A percentile compares a stretch with the other conserved stretches of the same genome.
phyloP scores from a whole-genome alignment of 352 stramenopile genomes.

The Pythium rhizo-oryzae region DNA sequence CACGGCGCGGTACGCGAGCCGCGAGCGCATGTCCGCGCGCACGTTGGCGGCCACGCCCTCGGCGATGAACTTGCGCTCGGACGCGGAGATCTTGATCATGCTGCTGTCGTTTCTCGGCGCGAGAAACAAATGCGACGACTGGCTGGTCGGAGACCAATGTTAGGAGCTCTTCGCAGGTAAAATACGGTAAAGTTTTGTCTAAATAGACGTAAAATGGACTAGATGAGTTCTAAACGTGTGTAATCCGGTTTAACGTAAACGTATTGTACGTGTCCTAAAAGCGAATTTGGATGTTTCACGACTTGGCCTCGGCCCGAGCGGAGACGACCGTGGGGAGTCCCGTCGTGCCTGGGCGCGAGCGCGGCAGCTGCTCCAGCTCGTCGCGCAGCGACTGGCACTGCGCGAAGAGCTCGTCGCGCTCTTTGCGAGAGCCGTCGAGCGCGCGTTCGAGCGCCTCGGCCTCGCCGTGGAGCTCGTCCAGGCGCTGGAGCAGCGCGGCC shows the following conservation, averaged over 20 bases:
- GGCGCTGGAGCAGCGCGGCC: constrained; percentile 7
- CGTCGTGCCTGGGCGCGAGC: constrained; percentile 9
- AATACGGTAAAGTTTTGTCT: not conserved
- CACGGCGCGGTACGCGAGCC: constrained; percentile 64
- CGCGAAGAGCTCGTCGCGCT: constrained; percentile 63
- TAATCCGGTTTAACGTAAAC: no score
- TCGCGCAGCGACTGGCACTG: constrained; percentile 63
- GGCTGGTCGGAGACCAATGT: constrained; percentile 3
- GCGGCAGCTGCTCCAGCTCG: constrained; percentile 39
- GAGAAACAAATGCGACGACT: not conserved
- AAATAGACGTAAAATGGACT: not conserved
- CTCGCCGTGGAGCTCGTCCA: constrained; percentile 38
- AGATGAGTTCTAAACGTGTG: not conserved
- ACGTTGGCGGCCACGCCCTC: constrained; percentile 74
- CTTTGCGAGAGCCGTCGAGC: constrained; percentile 41
- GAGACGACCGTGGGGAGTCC: not conserved
- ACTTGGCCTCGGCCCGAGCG: constrained; percentile 15
- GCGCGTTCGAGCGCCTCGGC: constrained; percentile 30
- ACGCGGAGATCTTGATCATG: constrained; percentile 80
- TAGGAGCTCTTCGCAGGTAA: not conserved
- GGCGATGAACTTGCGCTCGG: constrained; percentile 74
- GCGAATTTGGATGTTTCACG: not conserved
- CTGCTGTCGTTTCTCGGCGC: not conserved
- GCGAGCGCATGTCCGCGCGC: constrained; percentile 65
- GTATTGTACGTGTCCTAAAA: not conserved